Base-by-base conservation (phyloP, 1,139 yeast species). In the Candida dubliniensis region DNA sequence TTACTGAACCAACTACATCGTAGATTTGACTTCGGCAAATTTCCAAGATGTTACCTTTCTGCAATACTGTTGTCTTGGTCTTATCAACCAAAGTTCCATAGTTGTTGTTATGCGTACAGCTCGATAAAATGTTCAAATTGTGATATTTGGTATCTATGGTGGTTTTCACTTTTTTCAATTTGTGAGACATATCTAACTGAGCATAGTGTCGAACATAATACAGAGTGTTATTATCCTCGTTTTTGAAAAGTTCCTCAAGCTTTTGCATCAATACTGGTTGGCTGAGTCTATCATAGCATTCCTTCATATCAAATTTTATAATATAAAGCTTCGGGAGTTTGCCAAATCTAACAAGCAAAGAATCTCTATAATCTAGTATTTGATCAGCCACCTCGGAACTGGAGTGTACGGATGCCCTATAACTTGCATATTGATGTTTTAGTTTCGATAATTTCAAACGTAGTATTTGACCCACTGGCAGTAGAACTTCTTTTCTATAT, bases 211-310 rank as follows among this genome's bases (percentile, higher is more conserved):
- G 37, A 11, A 51, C 51, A 7, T 41, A 42, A n/a, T 46, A 48
- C 15, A 43, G 49, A n/a, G 56, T 56, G 7, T 54, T 55, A 3
- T 47, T 52, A 0, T 48, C 43, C 15, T 66, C 70, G 12, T 47
- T 49, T 3, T 47, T 47, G 36, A 65, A 66, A 37, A 61, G 62
- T 14, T 51, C 48, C 5, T 58, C 56, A 4, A 71, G 56, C 25
- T 66, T 55, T 3, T 63, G 54, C 2, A 71, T 49, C 1, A 85
- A 76, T 44, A 69, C 68, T 0, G 58, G 55, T 37, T 79, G 79
- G 6, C 89, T 84, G 14, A 91, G 69, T 3, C 83, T 78, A 56
- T 93, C 98, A 58, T 84, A 93, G 46, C 97, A 90, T 12, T 83
- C 76, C 45, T 76, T 74, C 57, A 88, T 81, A 59, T 93, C 99